Percentiles rank a stretch among this genome's conserved stretches.
Evolutionary conservation across 2,329 filamentous ascomycete species (phyloP).

Genomic region (Alternaria sp.): DNA sequence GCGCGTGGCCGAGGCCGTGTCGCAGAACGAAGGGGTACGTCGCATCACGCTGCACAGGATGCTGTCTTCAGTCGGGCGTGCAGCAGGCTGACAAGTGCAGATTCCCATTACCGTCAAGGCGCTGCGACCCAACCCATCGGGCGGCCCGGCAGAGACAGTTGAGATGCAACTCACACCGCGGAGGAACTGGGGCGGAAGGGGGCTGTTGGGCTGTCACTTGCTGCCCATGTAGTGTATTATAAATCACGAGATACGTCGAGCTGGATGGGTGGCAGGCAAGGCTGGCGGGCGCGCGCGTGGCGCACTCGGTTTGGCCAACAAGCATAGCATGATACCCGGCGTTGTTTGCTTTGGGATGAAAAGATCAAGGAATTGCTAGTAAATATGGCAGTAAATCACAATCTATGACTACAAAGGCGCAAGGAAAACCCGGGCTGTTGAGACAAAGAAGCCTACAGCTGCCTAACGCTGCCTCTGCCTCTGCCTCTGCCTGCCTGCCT

Average conservation of each 20-base stretch:
- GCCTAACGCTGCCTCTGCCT: slow-evolving; percentile 26
- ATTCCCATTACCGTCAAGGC: slow-evolving; percentile 72
- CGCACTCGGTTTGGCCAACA: slow-evolving; percentile 41
- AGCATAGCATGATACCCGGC: slow-evolving; percentile 47
- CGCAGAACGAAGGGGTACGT: slow-evolving; percentile 87
- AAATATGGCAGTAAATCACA: neutral
- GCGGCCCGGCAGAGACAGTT: slow-evolving; percentile 57
- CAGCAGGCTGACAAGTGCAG: slow-evolving; percentile 54
- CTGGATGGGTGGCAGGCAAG: neutral
- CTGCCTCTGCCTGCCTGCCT: slow-evolving; percentile 25
- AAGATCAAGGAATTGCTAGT: neutral
- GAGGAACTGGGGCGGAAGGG: slow-evolving; percentile 87
- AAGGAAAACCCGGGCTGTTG: neutral
- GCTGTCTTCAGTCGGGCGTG: neutral
- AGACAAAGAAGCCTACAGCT: slow-evolving; percentile 21
- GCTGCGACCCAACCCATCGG: slow-evolving; percentile 55
- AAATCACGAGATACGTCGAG: neutral
- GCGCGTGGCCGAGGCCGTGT: slow-evolving; percentile 87
- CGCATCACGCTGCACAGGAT: neutral
- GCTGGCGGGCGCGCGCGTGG: slow-evolving; percentile 30
- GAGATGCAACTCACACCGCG: slow-evolving; percentile 76
- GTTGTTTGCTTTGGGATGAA: slow-evolving; percentile 22
- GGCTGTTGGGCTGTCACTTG: slow-evolving; percentile 88
- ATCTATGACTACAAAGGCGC: neutral
- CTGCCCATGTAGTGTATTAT: slow-evolving; percentile 67